phyloP scores from a whole-genome alignment of 345 rosid species.

The Ceriops zippeliana region DNA sequence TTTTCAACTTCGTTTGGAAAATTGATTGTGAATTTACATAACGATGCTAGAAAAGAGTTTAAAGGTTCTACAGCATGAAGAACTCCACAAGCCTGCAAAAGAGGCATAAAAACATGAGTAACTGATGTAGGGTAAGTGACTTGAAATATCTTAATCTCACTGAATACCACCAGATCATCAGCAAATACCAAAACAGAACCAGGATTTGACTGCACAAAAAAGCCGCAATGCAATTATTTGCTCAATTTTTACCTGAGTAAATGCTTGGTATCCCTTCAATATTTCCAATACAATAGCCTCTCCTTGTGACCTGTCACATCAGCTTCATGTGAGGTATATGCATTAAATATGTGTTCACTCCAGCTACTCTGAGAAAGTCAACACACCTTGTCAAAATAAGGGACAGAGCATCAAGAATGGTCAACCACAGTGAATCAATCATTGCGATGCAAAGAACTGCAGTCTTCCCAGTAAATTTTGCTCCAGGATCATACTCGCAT shows the following conservation, averaged over 20 bases:
- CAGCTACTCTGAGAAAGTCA: conserved; percentile 16
- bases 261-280: conserved; percentile 97
- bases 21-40: conserved; percentile 87
- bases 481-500: conserved; percentile 58
- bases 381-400: conserved; percentile 84
- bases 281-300: conserved; percentile 98
- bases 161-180: conserved; percentile 1
- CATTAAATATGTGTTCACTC: background rate
- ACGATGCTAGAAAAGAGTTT: conserved; percentile 92
- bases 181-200: background rate
- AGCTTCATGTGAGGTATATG: conserved; percentile 31
- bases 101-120: conserved; percentile 18
- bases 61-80: conserved; percentile 94
- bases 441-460: conserved; percentile 76
- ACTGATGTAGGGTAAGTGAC: conserved; percentile 7
- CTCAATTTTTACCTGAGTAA: conserved; percentile 70
- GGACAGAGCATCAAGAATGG: conserved; percentile 92
- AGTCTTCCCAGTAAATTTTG: conserved; percentile 60
- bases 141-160: background rate
- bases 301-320: conserved; percentile 86
- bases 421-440: conserved; percentile 97
- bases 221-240: background rate
- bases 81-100: conserved; percentile 92
- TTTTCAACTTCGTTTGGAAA: conserved; percentile 74
- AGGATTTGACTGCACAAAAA: background rate